These are phyloP conservation scores for Zalaria obscura DNA, from an alignment of 2,329 filamentous ascomycete species.

Conservation along the genomic window DNA sequence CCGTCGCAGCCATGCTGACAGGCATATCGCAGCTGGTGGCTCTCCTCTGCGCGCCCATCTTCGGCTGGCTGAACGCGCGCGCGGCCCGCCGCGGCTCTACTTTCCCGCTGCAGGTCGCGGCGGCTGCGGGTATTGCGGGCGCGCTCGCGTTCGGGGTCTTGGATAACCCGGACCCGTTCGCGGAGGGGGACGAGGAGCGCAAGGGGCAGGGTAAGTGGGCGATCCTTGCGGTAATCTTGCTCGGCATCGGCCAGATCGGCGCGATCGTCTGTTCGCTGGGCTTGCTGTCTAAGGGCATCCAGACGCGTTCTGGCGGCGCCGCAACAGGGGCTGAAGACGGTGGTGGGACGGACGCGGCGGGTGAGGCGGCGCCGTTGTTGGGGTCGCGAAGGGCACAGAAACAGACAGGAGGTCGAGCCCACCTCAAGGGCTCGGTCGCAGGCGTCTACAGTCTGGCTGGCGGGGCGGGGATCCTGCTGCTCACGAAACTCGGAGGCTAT, in stretches of 20 bases:
- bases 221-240: conserved; percentile 60
- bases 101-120: conserved; percentile 57
- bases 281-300: conserved; percentile 65
- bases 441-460: conserved; percentile 88
- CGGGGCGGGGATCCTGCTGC: conserved; percentile 73
- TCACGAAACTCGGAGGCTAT: conserved; percentile 81
- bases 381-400: not conserved
- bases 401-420: conserved; percentile 14
- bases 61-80: conserved; percentile 70
- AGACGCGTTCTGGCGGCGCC: not conserved
- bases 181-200: conserved; percentile 48
- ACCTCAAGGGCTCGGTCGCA: conserved; percentile 84
- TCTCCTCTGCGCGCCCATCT: conserved; percentile 69
- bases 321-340: not conserved
- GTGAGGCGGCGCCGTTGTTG: conserved; percentile 5
- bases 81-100: conserved; percentile 45
- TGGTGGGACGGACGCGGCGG: not conserved
- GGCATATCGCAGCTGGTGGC: conserved; percentile 81
- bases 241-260: conserved; percentile 89
- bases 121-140: conserved; percentile 60
- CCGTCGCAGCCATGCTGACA: conserved; percentile 73
- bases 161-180: conserved; percentile 56
- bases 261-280: conserved; percentile 94
- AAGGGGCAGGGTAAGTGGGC: conserved; percentile 26
- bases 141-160: conserved; percentile 67